Conservation (phyloP, 345 rosid genomes). For the Gossypium sturtianum region DNA sequence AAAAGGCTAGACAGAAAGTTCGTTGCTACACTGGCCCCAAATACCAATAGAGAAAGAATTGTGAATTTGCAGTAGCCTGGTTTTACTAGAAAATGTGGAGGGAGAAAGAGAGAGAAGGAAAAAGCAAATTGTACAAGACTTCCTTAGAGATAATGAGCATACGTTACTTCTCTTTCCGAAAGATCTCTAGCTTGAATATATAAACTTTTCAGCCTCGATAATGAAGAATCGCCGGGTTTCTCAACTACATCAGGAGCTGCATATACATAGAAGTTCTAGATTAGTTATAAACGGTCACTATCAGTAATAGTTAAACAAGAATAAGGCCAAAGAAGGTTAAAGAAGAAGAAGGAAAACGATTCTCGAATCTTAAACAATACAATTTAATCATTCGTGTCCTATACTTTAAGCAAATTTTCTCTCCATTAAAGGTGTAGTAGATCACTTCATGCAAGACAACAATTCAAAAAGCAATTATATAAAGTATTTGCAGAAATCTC, state of each 20-base stretch:
- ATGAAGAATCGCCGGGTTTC: conserved; percentile 80
- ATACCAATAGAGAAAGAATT: background rate
- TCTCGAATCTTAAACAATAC: background rate
- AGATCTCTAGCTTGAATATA: conserved; percentile 81
- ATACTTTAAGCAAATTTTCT: background rate
- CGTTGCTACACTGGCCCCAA: background rate
- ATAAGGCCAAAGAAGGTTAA: background rate
- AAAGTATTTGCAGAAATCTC: background rate
- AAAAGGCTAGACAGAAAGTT: background rate
- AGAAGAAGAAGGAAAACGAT: conserved; percentile 3
- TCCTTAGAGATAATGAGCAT: conserved; percentile 16
- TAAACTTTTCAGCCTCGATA: conserved; percentile 48
- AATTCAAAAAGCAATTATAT: background rate
- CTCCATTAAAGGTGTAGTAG: background rate
- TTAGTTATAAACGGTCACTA: conserved; percentile 1
- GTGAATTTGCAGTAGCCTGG: background rate
- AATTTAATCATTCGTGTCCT: background rate
- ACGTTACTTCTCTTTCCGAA: conserved; percentile 81
- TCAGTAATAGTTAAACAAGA: background rate
- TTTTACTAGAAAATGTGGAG: background rate
- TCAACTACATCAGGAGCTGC: conserved; percentile 93
- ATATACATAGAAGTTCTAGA: conserved; percentile 20
- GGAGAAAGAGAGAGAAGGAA: background rate
- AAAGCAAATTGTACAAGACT: conserved; percentile 7
- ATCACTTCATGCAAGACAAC: conserved; percentile 3